Conservation (phyloP, 768 basidiomycete species). For the Lactifluus subvellereus region DNA sequence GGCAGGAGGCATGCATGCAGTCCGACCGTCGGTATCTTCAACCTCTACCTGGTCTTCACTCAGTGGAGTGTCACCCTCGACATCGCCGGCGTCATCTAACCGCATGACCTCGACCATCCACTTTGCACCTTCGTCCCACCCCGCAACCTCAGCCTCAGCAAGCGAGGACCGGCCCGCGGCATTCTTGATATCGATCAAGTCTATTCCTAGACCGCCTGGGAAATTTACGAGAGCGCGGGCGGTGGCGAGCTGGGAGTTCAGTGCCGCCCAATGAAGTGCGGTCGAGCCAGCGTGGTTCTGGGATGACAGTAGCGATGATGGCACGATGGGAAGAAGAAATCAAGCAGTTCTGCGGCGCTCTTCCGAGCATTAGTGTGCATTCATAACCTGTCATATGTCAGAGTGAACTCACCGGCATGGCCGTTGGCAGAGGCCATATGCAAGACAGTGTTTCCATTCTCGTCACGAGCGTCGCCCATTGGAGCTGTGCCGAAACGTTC, state of each 20-base stretch:
- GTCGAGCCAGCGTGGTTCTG: slow-evolving; percentile 75
- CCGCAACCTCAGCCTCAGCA: slow-evolving; percentile 71
- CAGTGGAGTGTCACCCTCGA: slow-evolving; percentile 28
- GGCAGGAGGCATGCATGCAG: slow-evolving; percentile 51
- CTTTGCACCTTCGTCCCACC: slow-evolving; percentile 78
- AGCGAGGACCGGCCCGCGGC: slow-evolving; percentile 67
- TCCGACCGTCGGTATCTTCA: slow-evolving; percentile 64
- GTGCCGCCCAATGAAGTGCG: slow-evolving; percentile 85
- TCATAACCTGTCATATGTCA: slow-evolving; percentile 1
- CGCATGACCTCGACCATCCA: slow-evolving; percentile 82
- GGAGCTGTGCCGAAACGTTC: slow-evolving; percentile 47
- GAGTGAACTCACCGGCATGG: slow-evolving; percentile 58
- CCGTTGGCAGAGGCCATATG: slow-evolving; percentile 92
- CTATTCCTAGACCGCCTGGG: slow-evolving; percentile 52
- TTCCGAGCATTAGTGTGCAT: slow-evolving; percentile 40
- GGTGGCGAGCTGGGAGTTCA: slow-evolving; percentile 70
- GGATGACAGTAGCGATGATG: slow-evolving; percentile 48
- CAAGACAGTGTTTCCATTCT: slow-evolving; percentile 69
- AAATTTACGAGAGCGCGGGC: slow-evolving; percentile 55
- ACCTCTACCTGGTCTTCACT: slow-evolving; percentile 25
- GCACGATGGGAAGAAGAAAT: slow-evolving; percentile 59
- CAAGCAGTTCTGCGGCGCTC: slow-evolving; percentile 60
- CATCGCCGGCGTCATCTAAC: slow-evolving; percentile 46
- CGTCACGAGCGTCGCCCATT: slow-evolving; percentile 54
- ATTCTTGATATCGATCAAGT: slow-evolving; percentile 74